phyloP scores from a whole-genome alignment of 1,284 basidiomycete species.

The Xerocomus amazonicus region DNA sequence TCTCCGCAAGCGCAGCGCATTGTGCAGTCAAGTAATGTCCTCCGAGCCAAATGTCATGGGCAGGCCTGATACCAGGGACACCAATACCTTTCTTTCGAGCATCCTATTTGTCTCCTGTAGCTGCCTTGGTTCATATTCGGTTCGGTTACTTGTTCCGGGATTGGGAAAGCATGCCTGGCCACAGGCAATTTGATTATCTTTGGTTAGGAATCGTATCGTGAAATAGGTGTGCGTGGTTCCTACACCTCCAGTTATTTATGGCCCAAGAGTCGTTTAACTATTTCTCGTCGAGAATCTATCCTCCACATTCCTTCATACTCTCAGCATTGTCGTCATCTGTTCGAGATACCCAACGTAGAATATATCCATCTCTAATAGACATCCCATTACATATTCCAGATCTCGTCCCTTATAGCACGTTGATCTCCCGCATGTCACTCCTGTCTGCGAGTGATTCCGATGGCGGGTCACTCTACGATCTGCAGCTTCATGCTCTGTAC shows the following conservation, averaged over 20 bases:
- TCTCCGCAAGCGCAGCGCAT: conserved; percentile 57
- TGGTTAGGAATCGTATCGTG: conserved; percentile 6
- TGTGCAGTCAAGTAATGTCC: conserved; percentile 45
- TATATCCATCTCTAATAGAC: too few species aligned
- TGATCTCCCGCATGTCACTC: too few species aligned
- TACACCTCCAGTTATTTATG: not conserved
- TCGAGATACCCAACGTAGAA: too few species aligned
- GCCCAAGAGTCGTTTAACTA: too few species aligned
- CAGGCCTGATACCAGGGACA: not conserved
- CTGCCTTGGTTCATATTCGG: not conserved
- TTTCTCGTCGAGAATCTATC: too few species aligned
- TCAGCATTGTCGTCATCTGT: too few species aligned
- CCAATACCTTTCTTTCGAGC: not conserved
- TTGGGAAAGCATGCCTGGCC: conserved; percentile 10
- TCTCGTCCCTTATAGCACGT: too few species aligned
- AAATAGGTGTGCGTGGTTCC: not conserved
- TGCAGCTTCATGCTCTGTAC: too few species aligned
- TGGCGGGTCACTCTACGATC: too few species aligned
- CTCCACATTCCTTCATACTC: too few species aligned
- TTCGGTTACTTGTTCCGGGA: conserved; percentile 1
- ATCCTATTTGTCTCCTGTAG: not conserved
- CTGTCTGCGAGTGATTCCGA: too few species aligned
- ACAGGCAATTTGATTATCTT: conserved; percentile 2
- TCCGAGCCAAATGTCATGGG: conserved; percentile 1
- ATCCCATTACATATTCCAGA: too few species aligned